Evolutionary conservation across 2,329 filamentous ascomycete genomes (phyloP).

Genomic region (Fusarium sp.): DNA sequence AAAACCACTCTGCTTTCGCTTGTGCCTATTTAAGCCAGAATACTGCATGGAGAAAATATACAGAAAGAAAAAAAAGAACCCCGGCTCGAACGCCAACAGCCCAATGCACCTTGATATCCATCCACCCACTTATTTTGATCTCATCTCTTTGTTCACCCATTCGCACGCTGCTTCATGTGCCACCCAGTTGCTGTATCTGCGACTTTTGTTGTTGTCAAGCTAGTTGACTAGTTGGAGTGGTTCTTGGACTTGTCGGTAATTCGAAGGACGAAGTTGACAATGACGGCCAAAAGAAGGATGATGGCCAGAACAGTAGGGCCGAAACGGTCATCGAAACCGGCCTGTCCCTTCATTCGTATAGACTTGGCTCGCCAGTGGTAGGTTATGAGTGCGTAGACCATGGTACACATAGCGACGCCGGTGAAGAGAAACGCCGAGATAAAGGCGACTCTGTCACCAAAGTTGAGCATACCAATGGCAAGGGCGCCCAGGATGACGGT

Average conservation of each 20-base stretch:
- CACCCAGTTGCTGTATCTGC: not conserved
- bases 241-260: slow-evolving; percentile 62
- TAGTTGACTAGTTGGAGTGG: slow-evolving; percentile 43
- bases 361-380: slow-evolving; percentile 98
- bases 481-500: slow-evolving; percentile 97
- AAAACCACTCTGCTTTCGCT: slow-evolving; percentile 32
- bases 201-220: not conserved
- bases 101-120: slow-evolving; percentile 19
- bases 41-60: slow-evolving; percentile 27
- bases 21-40: slow-evolving; percentile 33
- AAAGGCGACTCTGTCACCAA: slow-evolving; percentile 92
- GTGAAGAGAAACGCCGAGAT: slow-evolving; percentile 96
- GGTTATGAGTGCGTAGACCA: slow-evolving; percentile 93
- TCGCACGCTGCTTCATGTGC: not conserved
- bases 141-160: not conserved
- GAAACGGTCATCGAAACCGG: slow-evolving; percentile 95
- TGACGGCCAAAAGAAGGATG: slow-evolving; percentile 86
- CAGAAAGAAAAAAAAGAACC: slow-evolving; percentile 6
- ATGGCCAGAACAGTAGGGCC: slow-evolving; percentile 92
- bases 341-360: slow-evolving; percentile 90
- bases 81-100: slow-evolving; percentile 40
- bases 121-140: slow-evolving; percentile 4
- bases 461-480: slow-evolving; percentile 97
- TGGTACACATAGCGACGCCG: slow-evolving; percentile 90
- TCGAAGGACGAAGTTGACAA: slow-evolving; percentile 94